Base-by-base conservation (phyloP, 1,284 basidiomycete genomes). In the Rhodofomes roseus region DNA sequence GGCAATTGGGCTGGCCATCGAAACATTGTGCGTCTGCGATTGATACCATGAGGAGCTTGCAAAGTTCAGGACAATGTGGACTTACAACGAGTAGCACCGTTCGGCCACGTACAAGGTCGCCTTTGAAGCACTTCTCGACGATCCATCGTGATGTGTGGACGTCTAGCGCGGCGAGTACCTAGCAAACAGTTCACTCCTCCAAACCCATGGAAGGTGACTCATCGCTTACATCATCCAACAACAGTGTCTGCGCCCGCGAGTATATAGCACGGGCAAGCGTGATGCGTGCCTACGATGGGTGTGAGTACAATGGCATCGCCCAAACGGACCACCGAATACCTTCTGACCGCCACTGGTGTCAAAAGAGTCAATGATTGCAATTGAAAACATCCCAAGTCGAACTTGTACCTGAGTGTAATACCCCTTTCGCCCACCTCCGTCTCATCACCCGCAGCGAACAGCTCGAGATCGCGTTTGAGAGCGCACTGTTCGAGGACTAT, bases 181-280 rank as follows among this genome's bases (percentile, higher is more conserved):
- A 76, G 68, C 29, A 14, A 37, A 18, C 39, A 27, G 40, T 9
- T 20, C 23, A 31, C n/a, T 14, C n/a, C 12, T 22, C 36, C n/a
- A 37, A 6, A 4, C 3, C 27, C 34, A 20, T 22, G 9, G 8
- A 11, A 52, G 14, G 6, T 22, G 4, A 4, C n/a, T 29, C 12
- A 36, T 12, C 18, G 37, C 27, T 54, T 18, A 50, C 34, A 31
- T 41, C 23, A n/a, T 27, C 29, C 20, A 40, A 18, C 7, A 93
- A 77, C 8, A 93, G 71, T 52, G 87, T 81, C 14, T 81, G 73
- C 0, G 87, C 82, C 20, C 72, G 71, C 27, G 84, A 84, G 69
- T 90, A 91, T 8, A 91, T 77, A 0, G 88, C 89, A 50, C 90
- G 78, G 2, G 89, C 89, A 1, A 92, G 77, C 0, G 88, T 92